Conservation (phyloP, 352 stramenopile species). For the Pythium grandisporangium region DNA sequence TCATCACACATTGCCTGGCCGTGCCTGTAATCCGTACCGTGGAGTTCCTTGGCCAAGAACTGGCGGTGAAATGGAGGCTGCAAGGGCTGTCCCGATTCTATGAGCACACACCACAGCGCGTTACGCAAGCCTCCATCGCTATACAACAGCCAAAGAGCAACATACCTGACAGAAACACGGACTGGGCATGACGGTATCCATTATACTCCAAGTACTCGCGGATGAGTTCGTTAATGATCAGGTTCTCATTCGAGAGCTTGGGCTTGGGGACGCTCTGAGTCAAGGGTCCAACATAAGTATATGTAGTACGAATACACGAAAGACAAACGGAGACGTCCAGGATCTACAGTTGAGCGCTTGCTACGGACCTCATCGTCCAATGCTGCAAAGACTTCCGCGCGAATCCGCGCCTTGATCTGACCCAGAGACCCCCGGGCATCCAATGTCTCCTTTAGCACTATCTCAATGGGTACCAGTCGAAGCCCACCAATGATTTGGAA, state of each 20-base stretch:
- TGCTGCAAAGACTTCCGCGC: constrained; percentile 77
- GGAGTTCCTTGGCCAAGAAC: constrained; percentile 79
- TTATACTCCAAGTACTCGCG: constrained; percentile 93
- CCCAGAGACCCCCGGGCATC: constrained; percentile 61
- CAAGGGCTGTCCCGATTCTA: constrained; percentile 75
- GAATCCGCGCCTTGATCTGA: constrained; percentile 80
- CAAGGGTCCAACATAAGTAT: no score
- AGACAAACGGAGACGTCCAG: not conserved
- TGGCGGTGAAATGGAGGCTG: constrained; percentile 70
- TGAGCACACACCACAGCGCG: not conserved
- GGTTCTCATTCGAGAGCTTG: constrained; percentile 87
- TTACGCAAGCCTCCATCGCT: not conserved
- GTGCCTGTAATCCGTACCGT: constrained; percentile 30
- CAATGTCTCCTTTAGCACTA: constrained; percentile 82
- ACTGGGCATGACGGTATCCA: constrained; percentile 85
- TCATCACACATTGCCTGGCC: not conserved
- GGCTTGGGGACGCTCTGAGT: constrained; percentile 52
- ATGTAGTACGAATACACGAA: no score
- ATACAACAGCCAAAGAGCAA: not conserved
- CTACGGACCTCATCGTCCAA: constrained; percentile 60
- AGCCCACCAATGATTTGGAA: no score
- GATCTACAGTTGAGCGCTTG: not conserved
- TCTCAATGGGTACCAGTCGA: no score
- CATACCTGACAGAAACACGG: constrained; percentile 73
- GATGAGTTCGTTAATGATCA: constrained; percentile 93